phyloP scores from a whole-genome alignment of 176 grass and related monocot genomes.

The Pontederia paniculata region DNA sequence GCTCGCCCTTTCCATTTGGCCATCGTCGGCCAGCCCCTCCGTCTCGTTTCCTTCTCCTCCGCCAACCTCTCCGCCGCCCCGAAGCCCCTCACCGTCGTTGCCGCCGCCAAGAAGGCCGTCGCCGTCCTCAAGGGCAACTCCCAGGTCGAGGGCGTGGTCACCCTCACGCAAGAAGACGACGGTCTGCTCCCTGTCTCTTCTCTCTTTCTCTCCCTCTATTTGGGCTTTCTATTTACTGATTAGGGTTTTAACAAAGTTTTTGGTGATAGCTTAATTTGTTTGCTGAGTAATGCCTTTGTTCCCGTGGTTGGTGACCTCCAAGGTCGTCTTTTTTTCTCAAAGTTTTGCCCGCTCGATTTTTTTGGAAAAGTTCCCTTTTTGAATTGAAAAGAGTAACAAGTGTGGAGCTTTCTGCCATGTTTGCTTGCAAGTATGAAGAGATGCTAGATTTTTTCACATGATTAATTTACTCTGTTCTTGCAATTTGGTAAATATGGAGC shows the following conservation, averaged over 20 bases:
- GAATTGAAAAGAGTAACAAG: no score
- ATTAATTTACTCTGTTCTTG: no score
- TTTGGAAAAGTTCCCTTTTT: not conserved
- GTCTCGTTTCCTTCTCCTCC: not conserved
- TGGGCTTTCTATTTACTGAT: not conserved
- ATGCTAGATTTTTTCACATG: no score
- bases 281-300: not conserved
- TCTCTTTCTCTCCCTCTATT: not conserved
- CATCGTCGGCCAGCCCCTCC: constrained; percentile 17
- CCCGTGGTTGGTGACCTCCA: not conserved
- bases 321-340: not conserved
- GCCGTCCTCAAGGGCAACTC: constrained; percentile 83
- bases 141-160: constrained; percentile 77
- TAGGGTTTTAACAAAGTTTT: not conserved
- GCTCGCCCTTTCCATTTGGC: constrained; percentile 62
- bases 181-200: constrained; percentile 23
- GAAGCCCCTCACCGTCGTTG: constrained; percentile 4
- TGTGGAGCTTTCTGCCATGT: no score
- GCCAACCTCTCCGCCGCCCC: constrained; percentile 6
- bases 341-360: not conserved
- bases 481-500: no score
- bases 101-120: constrained; percentile 63
- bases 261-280: not conserved
- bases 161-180: constrained; percentile 59
- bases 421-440: no score